Conservation (phyloP, 805 yeast genomes). For the Cyberlindnera americana region DNA sequence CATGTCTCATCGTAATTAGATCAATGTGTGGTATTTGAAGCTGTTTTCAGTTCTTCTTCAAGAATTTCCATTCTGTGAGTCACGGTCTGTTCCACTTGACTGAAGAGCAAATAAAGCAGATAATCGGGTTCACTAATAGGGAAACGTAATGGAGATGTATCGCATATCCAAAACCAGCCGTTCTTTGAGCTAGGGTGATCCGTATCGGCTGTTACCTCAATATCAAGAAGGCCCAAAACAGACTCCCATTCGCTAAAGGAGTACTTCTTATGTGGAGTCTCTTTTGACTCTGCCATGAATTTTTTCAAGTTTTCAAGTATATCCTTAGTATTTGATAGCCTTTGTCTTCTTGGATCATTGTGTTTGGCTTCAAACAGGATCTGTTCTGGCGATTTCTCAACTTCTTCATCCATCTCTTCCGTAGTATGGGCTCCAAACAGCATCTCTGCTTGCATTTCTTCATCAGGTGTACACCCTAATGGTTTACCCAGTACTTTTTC, state of each 20-base stretch:
- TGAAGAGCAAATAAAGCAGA: conserved; percentile 39
- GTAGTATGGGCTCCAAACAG: background rate
- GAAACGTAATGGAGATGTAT: conserved; percentile 61
- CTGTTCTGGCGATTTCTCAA: conserved; percentile 14
- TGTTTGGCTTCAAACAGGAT: conserved; percentile 12
- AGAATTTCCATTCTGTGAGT: conserved; percentile 5
- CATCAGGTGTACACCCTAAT: background rate
- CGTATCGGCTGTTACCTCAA: conserved; percentile 25
- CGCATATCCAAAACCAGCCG: conserved; percentile 58
- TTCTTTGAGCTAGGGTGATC: conserved; percentile 15
- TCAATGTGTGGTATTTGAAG: background rate
- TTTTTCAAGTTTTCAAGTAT: conserved; percentile 23
- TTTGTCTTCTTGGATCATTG: conserved; percentile 2
- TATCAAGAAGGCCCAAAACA: conserved; percentile 32
- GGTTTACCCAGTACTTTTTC: conserved; percentile 8
- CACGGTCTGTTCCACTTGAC: conserved; percentile 20
- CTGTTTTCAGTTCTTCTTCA: conserved; percentile 10
- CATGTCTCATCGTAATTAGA: no score
- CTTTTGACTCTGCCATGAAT: conserved; percentile 16
- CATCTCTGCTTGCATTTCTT: background rate
- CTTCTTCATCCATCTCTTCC: conserved; percentile 14
- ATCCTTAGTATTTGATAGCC: conserved; percentile 4
- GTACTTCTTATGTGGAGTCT: conserved; percentile 35
- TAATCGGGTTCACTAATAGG: conserved; percentile 70
- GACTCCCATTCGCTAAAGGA: conserved; percentile 50